phyloP scores from a whole-genome alignment of 2,329 filamentous ascomycete genomes.

The Aphanocladium album region DNA sequence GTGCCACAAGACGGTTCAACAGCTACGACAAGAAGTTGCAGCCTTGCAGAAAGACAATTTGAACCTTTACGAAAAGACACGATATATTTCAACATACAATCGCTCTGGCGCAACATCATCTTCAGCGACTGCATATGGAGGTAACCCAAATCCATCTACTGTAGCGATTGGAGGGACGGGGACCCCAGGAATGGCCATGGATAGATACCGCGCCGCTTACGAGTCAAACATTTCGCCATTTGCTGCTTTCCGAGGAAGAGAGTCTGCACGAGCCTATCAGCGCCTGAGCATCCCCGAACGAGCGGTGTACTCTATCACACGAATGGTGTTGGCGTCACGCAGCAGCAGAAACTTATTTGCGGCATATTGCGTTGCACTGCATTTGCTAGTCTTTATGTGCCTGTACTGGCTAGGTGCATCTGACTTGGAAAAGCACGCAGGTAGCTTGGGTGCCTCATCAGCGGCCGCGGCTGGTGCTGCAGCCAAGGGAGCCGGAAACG shows the following conservation, averaged over 20 bases:
- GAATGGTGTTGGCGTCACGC: constrained; percentile 84
- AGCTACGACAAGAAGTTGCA: constrained; percentile 83
- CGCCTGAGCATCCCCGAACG: constrained; percentile 90
- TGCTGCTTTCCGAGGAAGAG: constrained; percentile 88
- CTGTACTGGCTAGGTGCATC: constrained; percentile 76
- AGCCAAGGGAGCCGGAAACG: constrained; percentile 33
- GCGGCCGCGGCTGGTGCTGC: constrained; percentile 41
- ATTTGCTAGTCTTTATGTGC: constrained; percentile 80
- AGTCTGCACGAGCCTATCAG: constrained; percentile 84
- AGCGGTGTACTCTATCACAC: constrained; percentile 82
- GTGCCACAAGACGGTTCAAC: constrained; percentile 73
- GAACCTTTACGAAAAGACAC: constrained; percentile 93
- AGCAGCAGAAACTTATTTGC: constrained; percentile 93
- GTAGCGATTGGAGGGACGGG: constrained; percentile 53
- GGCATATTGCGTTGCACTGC: constrained; percentile 81
- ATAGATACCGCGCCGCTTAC: constrained; percentile 87
- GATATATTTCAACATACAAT: constrained; percentile 92
- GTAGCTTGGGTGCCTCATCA: constrained; percentile 47
- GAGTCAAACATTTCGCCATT: constrained; percentile 95
- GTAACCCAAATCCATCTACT: constrained; percentile 71
- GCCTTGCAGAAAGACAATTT: constrained; percentile 95
- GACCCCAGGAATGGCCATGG: constrained; percentile 62
- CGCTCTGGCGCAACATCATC: constrained; percentile 58
- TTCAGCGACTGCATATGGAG: constrained; percentile 60
- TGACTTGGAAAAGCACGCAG: constrained; percentile 59